Evolutionary conservation across 2,329 filamentous ascomycete genomes (phyloP), one percentile per base, ranked within the genome.

Genomic region (Colletotrichum paranaense): DNA sequence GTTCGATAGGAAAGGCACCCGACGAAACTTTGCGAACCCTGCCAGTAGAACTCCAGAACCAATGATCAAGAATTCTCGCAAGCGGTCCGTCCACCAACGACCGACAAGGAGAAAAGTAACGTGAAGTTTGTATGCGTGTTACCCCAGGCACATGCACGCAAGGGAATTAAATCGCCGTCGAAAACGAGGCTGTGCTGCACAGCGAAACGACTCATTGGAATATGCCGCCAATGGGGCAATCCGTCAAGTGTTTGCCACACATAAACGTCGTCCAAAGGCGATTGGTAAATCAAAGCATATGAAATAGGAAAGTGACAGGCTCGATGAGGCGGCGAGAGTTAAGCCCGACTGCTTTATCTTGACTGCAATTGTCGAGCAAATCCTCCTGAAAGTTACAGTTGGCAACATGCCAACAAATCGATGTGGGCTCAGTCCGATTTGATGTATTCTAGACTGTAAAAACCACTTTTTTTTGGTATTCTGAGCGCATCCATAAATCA

Each of bases 21-120:
- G 26, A 62, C 32, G n/a, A 59, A 53, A 72, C 63, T 42, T 72
- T 42, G 66, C 70, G 70, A 72, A 72, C 67, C 63, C 52, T 46
- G 42, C 62, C 71, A 62, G 56, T 64, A 57, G 24, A 71, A 69
- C 69, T 69, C 65, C 62, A 72, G 49, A 74, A 71, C 71, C 71
- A 52, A 66, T 62, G 60, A 62, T 59, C 71, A 65, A 57, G 59
- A 57, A n/a, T 28, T 42, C 55, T 16, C 11, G 19, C 53, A 53
- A 69, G 67, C n/a, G 67, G 70, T 16, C 42, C 9, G 28, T 55
- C 49, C 28, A 53, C 38, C 16, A 49, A 71, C 68, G 57, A 35
- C 63, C 63, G 32, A 28, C 64, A 49, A 49, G 24, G 28, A 32
- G 56, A 32, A 65, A 49, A 19, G 22, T 42, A 35, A 24, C 32